phyloP scores from a whole-genome alignment of 1,284 basidiomycete species.

The Cystobasidium pallidum region DNA sequence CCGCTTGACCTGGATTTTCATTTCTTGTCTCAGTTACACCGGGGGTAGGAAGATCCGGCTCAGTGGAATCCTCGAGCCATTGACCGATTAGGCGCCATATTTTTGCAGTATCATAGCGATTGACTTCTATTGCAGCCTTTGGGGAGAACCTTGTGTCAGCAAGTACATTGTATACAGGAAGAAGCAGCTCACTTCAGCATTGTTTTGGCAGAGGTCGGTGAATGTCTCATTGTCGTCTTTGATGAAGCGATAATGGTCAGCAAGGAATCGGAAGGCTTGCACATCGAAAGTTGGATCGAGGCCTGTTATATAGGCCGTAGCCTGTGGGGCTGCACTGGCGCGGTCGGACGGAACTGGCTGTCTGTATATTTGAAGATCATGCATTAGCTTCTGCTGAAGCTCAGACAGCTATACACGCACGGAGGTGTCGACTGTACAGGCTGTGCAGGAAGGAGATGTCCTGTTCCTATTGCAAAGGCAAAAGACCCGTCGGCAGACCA shows the following conservation, averaged over 20 bases:
- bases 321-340: background rate
- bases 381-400: background rate
- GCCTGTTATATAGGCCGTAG: slow-evolving; percentile 1
- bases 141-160: background rate
- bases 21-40: background rate
- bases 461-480: slow-evolving; percentile 28
- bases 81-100: slow-evolving; percentile 32
- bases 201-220: background rate
- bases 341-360: slow-evolving; percentile 11
- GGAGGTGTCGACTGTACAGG: background rate
- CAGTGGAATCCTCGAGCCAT: slow-evolving; percentile 19
- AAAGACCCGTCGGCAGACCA: slow-evolving; percentile 32
- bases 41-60: background rate
- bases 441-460: background rate
- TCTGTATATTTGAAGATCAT: background rate
- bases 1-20: background rate
- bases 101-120: slow-evolving; percentile 29
- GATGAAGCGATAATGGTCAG: slow-evolving; percentile 25
- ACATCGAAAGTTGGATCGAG: slow-evolving; percentile 37
- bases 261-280: slow-evolving; percentile 27
- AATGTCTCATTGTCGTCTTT: background rate
- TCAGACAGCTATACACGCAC: background rate
- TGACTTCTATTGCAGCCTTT: slow-evolving; percentile 35
- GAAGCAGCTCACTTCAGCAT: slow-evolving; percentile 24
- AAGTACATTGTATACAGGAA: background rate